Percentiles rank a stretch among this genome's conserved stretches.
These are phyloP conservation scores for Parafenestella ontariensis DNA, from an alignment of 2,329 filamentous ascomycete species.

Conservation along the genomic window DNA sequence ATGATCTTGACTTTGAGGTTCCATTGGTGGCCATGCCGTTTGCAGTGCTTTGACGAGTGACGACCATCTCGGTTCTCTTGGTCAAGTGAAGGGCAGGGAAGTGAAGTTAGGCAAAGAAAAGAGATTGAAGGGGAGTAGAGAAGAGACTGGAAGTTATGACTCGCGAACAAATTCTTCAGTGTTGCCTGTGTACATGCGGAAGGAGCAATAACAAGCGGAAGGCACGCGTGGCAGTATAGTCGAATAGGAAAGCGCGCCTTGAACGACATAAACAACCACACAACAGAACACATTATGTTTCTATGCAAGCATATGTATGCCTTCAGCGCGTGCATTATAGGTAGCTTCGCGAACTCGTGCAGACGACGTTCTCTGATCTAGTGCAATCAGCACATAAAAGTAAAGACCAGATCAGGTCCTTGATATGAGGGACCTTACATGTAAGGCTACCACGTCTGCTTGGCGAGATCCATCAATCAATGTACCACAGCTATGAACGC, in stretches of 20 bases:
- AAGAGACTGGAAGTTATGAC: neutral
- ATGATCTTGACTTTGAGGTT: neutral
- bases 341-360: neutral
- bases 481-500: constrained; percentile 29
- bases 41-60: constrained; percentile 14
- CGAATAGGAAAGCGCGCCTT: constrained; percentile 14
- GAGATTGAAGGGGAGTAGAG: neutral
- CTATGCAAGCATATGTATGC: neutral
- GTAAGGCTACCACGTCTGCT: neutral
- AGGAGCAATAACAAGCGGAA: constrained; percentile 20
- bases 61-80: constrained; percentile 17
- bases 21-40: neutral
- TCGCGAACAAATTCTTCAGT: constrained; percentile 4
- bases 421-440: too few relatives aligned
- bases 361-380: neutral
- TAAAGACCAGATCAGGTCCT: too few relatives aligned
- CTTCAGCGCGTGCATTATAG: neutral
- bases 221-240: constrained; percentile 3
- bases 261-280: constrained; percentile 7
- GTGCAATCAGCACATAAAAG: neutral
- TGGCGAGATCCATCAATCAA: neutral
- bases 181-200: constrained; percentile 17
- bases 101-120: neutral
- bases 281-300: constrained; percentile 3
- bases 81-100: too few relatives aligned